Percentiles rank a stretch among this genome's conserved stretches.
Evolutionary conservation across 352 stramenopile species (phyloP).

Genomic region (Phytophthora podocarpi): DNA sequence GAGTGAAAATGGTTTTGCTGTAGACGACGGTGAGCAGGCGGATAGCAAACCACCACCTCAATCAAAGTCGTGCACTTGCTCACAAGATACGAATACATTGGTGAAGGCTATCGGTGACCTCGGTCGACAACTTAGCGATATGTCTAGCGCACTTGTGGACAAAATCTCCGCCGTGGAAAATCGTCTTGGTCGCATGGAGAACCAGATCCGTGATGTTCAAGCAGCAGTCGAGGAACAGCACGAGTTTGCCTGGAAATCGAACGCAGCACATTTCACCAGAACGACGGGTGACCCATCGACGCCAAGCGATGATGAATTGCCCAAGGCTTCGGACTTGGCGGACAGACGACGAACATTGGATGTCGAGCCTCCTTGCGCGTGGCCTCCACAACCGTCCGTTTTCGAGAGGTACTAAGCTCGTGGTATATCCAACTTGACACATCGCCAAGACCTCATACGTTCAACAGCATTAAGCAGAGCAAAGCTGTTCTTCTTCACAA

Average conservation of each 20-base stretch:
- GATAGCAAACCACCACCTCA: not conserved
- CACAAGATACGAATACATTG: slow-evolving; percentile 8
- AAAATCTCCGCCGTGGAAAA: slow-evolving; percentile 49
- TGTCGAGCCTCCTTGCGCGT: slow-evolving; percentile 35
- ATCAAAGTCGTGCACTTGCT: slow-evolving; percentile 4
- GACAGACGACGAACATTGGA: slow-evolving; percentile 19
- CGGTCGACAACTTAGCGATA: slow-evolving; percentile 35
- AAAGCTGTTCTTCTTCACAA: no score
- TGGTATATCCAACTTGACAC: no score
- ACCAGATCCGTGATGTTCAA: slow-evolving; percentile 32
- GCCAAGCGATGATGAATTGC: not conserved
- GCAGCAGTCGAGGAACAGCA: slow-evolving; percentile 20
- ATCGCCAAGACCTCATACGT: no score
- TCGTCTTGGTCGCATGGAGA: slow-evolving; percentile 38
- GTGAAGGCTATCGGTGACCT: slow-evolving; percentile 24
- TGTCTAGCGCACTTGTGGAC: slow-evolving; percentile 38
- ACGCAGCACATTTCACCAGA: not conserved
- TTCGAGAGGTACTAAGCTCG: slow-evolving; percentile 36
- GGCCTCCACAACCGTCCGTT: slow-evolving; percentile 45
- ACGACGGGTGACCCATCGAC: not conserved
- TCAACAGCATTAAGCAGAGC: no score
- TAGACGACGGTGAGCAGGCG: slow-evolving; percentile 5
- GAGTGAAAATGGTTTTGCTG: not conserved
- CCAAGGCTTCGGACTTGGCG: not conserved
- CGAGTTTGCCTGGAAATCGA: not conserved